Percentiles rank a stretch among this genome's conserved stretches.
These are phyloP conservation scores for Pseudofabraea citricarpa DNA, from an alignment of 2,329 filamentous ascomycete species.

Conservation along the genomic window DNA sequence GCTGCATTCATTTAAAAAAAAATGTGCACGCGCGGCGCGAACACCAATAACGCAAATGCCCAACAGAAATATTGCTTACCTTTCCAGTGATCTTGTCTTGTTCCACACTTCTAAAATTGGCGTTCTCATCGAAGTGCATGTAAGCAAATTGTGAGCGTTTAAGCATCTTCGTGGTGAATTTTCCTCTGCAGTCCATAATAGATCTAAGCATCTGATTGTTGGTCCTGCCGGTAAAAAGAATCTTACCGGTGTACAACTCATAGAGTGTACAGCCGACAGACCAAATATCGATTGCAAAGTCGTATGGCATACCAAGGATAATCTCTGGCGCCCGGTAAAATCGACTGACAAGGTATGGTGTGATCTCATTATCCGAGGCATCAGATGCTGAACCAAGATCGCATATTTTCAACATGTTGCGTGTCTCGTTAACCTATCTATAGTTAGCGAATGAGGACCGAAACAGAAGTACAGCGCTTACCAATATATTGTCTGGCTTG, in stretches of 20 bases:
- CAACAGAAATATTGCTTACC: conserved; percentile 40
- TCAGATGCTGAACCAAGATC: conserved; percentile 96
- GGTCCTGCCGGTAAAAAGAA: conserved; percentile 88
- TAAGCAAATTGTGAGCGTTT: conserved; percentile 73
- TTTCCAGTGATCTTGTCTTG: conserved; percentile 84
- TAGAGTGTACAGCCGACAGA: conserved; percentile 96
- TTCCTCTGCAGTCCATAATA: conserved; percentile 94
- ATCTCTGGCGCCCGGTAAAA: conserved; percentile 98
- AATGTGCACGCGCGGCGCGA: conserved; percentile 5
- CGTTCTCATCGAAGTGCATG: conserved; percentile 78
- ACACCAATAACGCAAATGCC: too few relatives aligned
- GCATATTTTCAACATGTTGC: conserved; percentile 86
- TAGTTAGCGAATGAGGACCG: conserved; percentile 9
- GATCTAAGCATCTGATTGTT: conserved; percentile 98
- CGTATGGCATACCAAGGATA: conserved; percentile 93
- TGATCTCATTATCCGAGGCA: conserved; percentile 84
- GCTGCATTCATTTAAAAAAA: conserved; percentile 5
- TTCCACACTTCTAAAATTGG: conserved; percentile 81
- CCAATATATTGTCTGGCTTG: conserved; percentile 93
- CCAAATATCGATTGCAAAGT: conserved; percentile 95
- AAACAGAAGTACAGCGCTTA: conserved; percentile 10
- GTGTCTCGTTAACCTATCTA: conserved; percentile 65
- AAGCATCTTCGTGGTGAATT: conserved; percentile 83
- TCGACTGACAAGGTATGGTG: conserved; percentile 90
- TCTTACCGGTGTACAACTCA: conserved; percentile 96